These are phyloP conservation scores for Hordeum pubiflorum DNA, from an alignment of 202 grass and related monocot genomes.

Conservation along the genomic window DNA sequence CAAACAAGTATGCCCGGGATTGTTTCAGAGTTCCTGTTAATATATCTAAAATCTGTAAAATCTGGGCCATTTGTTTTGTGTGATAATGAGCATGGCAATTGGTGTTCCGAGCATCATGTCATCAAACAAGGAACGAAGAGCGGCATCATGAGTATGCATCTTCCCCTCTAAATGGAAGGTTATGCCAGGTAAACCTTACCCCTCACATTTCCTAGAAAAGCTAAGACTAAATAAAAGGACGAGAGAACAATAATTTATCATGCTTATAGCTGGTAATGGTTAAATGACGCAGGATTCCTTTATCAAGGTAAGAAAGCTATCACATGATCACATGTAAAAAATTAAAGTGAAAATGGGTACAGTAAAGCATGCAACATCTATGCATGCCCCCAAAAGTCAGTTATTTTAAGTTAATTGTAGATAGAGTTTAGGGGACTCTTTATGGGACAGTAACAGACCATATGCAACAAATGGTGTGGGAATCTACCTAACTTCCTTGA, in stretches of 20 bases:
- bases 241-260: not conserved
- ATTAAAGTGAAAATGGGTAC: not conserved
- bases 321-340: constrained; percentile 9
- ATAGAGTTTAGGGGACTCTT: not conserved
- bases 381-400: not conserved
- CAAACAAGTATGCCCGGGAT: not conserved
- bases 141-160: not conserved
- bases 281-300: not conserved
- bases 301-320: not conserved
- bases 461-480: not conserved
- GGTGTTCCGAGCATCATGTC: not conserved
- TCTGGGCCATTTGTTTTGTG: not conserved
- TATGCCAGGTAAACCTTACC: not conserved
- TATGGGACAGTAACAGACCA: not conserved
- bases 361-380: not conserved
- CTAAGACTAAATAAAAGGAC: not conserved
- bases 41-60: not conserved
- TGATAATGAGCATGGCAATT: constrained; percentile 5
- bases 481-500: not conserved
- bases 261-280: not conserved
- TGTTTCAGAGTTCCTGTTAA: not conserved
- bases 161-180: not conserved
- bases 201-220: not conserved
- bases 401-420: not conserved
- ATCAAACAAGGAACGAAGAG: not conserved